Base-by-base conservation (phyloP, 2,329 filamentous ascomycete species). In the Tetracladium maxilliforme region DNA sequence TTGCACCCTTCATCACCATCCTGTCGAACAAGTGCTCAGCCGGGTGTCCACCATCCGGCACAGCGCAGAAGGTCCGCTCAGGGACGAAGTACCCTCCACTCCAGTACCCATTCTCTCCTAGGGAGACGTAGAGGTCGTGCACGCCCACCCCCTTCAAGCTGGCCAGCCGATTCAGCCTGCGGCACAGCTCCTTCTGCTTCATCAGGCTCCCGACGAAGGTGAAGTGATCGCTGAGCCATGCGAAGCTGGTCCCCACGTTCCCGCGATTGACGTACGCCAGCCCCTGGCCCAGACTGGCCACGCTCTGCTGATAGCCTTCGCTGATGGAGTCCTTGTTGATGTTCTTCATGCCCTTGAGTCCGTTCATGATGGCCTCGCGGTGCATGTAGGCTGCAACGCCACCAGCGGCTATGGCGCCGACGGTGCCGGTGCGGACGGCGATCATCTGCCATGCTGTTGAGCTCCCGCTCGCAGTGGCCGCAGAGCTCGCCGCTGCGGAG, bases 191-290 rank as follows among this genome's bases (percentile, higher is more conserved):
- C 17, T 75, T 70, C 10, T 71, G 70, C 26, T 78, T 74, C 35
- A 83, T 64, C 3, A 93, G 60, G 22, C 79, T 75, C 0, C 82
- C 81, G 2, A 92, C 77, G 40, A 92, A 93, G 18, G 82, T 80
- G 25, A 92, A 68, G 47, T 93, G 84, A 10, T 77, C 79, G 0
- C 75, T 72, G 4, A 86, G 69, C 73, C 82, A 92, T 11, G 63
- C 66, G 36, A 82, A 77, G 2, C 81, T 80, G 27, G 71, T 64
- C 3, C 72, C 72, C 3, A 70, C 63, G 21, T 62, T 68, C 10
- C 64, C 63, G 6, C 61, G 52, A 41, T 67, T 69, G 42, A 70
- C 54, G 33, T 70, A 69, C 8, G 62, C 62, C 7, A 67, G 50
- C 3, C 61, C 64, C 31, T 67, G 61, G 9, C 59, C 61, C 14